These are phyloP conservation scores for Artemisia argyi DNA, from an alignment of 129 eudicot species.

Conservation along the genomic window DNA sequence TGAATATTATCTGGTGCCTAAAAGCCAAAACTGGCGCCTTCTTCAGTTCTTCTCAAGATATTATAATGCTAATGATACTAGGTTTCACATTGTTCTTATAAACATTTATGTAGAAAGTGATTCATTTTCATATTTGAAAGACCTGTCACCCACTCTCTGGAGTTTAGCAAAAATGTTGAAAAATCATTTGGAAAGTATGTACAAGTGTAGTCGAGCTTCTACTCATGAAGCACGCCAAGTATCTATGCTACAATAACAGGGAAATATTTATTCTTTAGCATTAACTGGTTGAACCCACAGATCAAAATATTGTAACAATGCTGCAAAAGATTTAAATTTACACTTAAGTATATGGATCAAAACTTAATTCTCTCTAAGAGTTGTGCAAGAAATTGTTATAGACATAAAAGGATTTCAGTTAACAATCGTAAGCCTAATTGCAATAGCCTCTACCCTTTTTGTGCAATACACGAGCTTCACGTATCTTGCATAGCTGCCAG, in stretches of 20 bases:
- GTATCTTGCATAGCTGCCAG: constrained; percentile 8
- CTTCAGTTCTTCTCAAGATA: too few relatives aligned
- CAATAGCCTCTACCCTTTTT: not conserved
- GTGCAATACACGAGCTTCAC: not conserved
- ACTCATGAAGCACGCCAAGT: not conserved
- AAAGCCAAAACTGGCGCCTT: too few relatives aligned
- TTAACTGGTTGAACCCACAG: not conserved
- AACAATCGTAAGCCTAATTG: not conserved
- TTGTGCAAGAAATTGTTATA: constrained; percentile 7
- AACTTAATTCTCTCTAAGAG: not conserved
- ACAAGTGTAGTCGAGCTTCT: not conserved
- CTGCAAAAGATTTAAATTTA: not conserved
- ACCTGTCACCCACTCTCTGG: too few relatives aligned
- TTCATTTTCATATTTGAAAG: too few relatives aligned
- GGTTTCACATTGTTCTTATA: too few relatives aligned
- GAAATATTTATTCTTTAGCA: not conserved
- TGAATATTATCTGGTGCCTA: too few relatives aligned
- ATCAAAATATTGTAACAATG: not conserved
- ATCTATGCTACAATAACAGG: too few relatives aligned
- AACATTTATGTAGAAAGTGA: too few relatives aligned
- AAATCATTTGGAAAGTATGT: not conserved
- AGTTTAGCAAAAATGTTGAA: too few relatives aligned
- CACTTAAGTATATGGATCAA: not conserved
- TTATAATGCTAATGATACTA: too few relatives aligned
- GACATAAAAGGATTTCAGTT: constrained; percentile 2